Evolutionary conservation across 495 filamentous ascomycete species (phyloP).

Genomic region (Bryoglossum gracile): DNA sequence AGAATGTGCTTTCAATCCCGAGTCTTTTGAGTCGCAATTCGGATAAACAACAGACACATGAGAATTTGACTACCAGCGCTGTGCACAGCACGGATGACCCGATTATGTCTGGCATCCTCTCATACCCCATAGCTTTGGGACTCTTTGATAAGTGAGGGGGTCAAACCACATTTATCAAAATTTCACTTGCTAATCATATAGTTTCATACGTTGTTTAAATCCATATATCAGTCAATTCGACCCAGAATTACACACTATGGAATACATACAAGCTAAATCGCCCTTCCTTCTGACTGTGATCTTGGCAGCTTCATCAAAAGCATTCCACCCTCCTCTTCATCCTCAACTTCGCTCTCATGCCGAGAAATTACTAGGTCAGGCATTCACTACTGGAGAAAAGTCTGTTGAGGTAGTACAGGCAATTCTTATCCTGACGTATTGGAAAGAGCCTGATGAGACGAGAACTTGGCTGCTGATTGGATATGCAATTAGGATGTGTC

Average conservation of each 20-base stretch:
- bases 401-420: conserved; percentile 22
- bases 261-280: conserved; percentile 22
- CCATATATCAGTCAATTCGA: conserved; percentile 25
- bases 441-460: conserved; percentile 26
- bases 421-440: conserved; percentile 23
- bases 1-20: conserved; percentile 19
- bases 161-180: not conserved
- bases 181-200: conserved; percentile 8
- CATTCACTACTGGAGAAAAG: conserved; percentile 18
- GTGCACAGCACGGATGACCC: conserved; percentile 4
- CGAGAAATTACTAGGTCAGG: conserved; percentile 19
- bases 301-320: conserved; percentile 21
- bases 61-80: not conserved
- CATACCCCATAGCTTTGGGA: conserved; percentile 16
- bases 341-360: conserved; percentile 16
- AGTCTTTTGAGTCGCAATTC: not conserved
- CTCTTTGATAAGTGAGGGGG: conserved; percentile 18
- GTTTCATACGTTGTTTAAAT: conserved; percentile 24
- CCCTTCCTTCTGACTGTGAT: conserved; percentile 22
- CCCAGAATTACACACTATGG: conserved; percentile 22
- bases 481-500: conserved; percentile 24
- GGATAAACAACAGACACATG: not conserved
- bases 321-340: conserved; percentile 23
- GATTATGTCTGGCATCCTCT: conserved; percentile 7
- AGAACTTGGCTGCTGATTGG: conserved; percentile 24